These are phyloP conservation scores for Lipomyces oligophaga DNA, from an alignment of 805 yeast genomes.

Conservation along the genomic window DNA sequence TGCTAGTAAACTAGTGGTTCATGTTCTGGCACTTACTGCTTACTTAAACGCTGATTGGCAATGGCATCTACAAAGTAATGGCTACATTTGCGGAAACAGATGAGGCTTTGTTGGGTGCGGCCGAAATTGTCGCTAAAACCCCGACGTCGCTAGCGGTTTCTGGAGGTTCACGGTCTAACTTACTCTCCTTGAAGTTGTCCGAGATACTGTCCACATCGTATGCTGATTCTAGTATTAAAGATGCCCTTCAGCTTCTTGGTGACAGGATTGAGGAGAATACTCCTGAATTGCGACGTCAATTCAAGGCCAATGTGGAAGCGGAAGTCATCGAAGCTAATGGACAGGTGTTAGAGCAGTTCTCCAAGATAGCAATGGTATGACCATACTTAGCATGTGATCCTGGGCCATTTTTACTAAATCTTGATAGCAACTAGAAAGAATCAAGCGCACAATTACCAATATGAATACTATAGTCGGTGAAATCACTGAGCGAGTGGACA, in stretches of 20 bases:
- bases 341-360: constrained; percentile 36
- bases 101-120: constrained; percentile 4
- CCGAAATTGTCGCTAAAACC: constrained; percentile 12
- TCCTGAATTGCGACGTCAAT: constrained; percentile 35
- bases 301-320: constrained; percentile 37
- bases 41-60: too few relatives aligned
- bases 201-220: constrained; percentile 37
- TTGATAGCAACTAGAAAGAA: constrained; percentile 29
- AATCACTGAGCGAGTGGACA: constrained; percentile 15
- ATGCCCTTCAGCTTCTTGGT: constrained; percentile 36
- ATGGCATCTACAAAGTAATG: too few relatives aligned
- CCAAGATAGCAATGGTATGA: constrained; percentile 33
- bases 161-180: constrained; percentile 15
- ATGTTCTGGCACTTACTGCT: too few relatives aligned
- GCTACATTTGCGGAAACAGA: constrained; percentile 11
- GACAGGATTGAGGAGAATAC: constrained; percentile 34
- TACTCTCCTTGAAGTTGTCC: constrained; percentile 23
- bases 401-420: constrained; percentile 6
- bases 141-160: constrained; percentile 17
- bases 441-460: constrained; percentile 28
- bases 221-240: constrained; percentile 34
- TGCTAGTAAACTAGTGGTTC: too few relatives aligned
- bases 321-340: constrained; percentile 37
- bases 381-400: background rate
- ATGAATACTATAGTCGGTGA: constrained; percentile 34